Conservation (phyloP, 2,329 filamentous ascomycete species). For the Epichloe glyceriae region DNA sequence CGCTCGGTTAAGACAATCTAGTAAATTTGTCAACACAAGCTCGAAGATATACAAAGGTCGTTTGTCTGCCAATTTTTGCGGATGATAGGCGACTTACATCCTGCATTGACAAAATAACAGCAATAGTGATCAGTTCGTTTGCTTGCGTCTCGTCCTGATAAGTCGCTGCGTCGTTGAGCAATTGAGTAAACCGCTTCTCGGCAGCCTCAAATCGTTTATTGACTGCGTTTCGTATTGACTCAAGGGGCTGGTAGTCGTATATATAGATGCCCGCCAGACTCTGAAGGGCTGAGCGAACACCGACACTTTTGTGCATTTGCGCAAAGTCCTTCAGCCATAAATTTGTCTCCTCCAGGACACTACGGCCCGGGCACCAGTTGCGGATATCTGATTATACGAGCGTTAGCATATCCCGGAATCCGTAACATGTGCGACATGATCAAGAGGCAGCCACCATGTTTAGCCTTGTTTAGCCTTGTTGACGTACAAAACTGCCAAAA, state of each 20-base stretch:
- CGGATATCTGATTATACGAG: slow-evolving; percentile 17
- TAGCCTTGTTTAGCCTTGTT: not conserved
- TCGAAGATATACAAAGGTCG: not conserved
- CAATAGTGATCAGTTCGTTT: slow-evolving; percentile 24
- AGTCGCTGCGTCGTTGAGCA: slow-evolving; percentile 16
- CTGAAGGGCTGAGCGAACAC: slow-evolving; percentile 25
- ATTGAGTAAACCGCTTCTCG: slow-evolving; percentile 16
- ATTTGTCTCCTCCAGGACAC: slow-evolving; percentile 24
- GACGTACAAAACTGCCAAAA: slow-evolving; percentile 24
- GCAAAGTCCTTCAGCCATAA: slow-evolving; percentile 28
- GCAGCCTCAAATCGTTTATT: slow-evolving; percentile 20
- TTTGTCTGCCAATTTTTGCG: not conserved
- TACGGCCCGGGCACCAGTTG: slow-evolving; percentile 29
- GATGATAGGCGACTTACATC: slow-evolving; percentile 18
- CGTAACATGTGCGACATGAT: not conserved
- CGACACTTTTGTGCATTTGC: slow-evolving; percentile 22
- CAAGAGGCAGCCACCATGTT: not conserved
- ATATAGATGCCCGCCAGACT: slow-evolving; percentile 28
- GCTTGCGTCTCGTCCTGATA: slow-evolving; percentile 12
- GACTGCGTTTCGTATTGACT: slow-evolving; percentile 18
- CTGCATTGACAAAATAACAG: slow-evolving; percentile 26
- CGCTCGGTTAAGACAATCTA: slow-evolving; percentile 26
- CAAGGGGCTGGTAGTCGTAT: slow-evolving; percentile 25
- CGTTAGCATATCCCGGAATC: not conserved
- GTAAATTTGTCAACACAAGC: not conserved